A percentile compares a stretch with the other conserved stretches of the same genome.
Conservation (phyloP, 2,329 filamentous ascomycete genomes). For the Nigrospora osmanthi region DNA sequence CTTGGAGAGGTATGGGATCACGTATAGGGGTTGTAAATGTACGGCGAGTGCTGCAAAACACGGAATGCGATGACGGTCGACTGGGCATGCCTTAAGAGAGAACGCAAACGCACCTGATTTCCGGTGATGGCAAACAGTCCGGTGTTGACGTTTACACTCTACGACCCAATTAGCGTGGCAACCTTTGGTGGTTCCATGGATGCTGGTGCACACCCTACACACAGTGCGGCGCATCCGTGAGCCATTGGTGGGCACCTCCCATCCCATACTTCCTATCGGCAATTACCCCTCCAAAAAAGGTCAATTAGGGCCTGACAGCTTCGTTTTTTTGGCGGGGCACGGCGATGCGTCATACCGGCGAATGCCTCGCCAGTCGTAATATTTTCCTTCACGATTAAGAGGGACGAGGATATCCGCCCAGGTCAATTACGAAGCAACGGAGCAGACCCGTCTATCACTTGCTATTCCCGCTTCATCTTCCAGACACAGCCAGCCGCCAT, state of each 20-base stretch:
- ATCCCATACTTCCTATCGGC: no score
- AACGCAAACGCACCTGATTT: no score
- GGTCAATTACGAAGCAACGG: no score
- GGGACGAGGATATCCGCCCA: no score
- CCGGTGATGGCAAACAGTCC: no score
- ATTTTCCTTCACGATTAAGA: neutral
- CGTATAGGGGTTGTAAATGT: neutral
- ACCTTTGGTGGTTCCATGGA: no score
- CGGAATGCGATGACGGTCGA: no score
- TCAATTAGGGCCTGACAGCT: neutral
- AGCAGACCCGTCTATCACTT: neutral
- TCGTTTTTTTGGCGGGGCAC: slow-evolving; percentile 1
- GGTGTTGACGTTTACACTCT: no score
- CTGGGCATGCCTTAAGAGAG: no score
- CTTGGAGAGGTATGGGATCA: neutral
- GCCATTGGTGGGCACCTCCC: no score
- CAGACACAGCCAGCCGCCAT: slow-evolving; percentile 20
- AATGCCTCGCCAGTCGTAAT: neutral
- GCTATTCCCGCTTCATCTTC: neutral
- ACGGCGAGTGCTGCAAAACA: neutral
- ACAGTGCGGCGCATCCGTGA: neutral
- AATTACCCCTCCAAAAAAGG: neutral
- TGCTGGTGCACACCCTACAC: neutral
- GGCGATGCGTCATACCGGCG: slow-evolving; percentile 1
- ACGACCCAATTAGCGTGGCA: no score